Evolutionary conservation across 2,329 filamentous ascomycete species (phyloP).

Genomic region (Raffaelea ambrosiae): DNA sequence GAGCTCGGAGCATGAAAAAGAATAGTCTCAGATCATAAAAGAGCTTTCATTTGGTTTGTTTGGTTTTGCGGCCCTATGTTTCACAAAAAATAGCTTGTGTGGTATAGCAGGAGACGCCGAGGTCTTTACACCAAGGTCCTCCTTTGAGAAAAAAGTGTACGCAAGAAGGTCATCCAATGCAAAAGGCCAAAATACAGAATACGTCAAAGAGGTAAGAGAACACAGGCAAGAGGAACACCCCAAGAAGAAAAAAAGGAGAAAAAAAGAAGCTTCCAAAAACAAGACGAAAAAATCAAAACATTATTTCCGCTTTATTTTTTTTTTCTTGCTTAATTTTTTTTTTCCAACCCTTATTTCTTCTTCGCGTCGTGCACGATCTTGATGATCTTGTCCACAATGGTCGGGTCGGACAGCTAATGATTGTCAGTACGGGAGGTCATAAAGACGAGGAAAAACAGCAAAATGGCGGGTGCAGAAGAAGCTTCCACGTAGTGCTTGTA

Average conservation of each 20-base stretch:
- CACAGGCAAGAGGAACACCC: not conserved
- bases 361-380: slow-evolving; percentile 59
- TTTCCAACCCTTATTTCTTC: slow-evolving; percentile 32
- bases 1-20: no score
- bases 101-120: no score
- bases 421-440: slow-evolving; percentile 6
- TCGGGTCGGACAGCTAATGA: slow-evolving; percentile 75
- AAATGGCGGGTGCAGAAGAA: slow-evolving; percentile 4
- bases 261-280: not conserved
- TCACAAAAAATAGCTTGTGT: no score
- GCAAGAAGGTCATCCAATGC: no score
- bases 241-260: not conserved
- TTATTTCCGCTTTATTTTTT: not conserved
- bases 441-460: slow-evolving; percentile 1
- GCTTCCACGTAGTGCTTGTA: slow-evolving; percentile 13
- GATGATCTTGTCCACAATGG: slow-evolving; percentile 85
- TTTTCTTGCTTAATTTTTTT: slow-evolving; percentile 1
- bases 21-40: no score
- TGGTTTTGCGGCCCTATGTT: no score
- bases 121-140: no score
- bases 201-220: not conserved
- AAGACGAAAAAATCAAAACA: not conserved
- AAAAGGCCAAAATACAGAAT: no score
- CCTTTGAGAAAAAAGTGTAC: no score
- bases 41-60: no score